These are phyloP conservation scores for Talaromyces trachyspermus DNA, from an alignment of 495 filamentous ascomycete species.

Conservation along the genomic window DNA sequence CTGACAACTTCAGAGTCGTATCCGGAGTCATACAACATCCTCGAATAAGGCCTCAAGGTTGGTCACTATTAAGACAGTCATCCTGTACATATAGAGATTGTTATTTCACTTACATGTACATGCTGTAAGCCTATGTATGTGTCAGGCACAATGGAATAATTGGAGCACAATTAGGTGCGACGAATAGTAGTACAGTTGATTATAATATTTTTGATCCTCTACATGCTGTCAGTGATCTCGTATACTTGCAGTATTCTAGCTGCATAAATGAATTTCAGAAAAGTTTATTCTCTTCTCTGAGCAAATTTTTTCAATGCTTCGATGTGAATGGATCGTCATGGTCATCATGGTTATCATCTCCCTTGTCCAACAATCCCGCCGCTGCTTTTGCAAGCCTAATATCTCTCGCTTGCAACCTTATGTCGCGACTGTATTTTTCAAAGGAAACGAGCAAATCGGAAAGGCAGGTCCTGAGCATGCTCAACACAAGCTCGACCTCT, in stretches of 20 bases:
- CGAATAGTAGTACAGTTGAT: no score
- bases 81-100: no score
- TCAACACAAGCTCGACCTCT: slow-evolving; percentile 57
- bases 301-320: background rate
- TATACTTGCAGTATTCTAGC: no score
- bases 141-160: no score
- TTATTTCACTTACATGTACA: no score
- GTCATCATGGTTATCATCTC: background rate
- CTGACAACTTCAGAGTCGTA: slow-evolving; percentile 28
- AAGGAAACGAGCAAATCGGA: slow-evolving; percentile 57
- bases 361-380: slow-evolving; percentile 25
- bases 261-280: no score
- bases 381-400: slow-evolving; percentile 63
- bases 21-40: slow-evolving; percentile 26
- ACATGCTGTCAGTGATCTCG: no score
- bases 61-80: no score
- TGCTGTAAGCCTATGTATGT: no score
- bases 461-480: slow-evolving; percentile 52
- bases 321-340: slow-evolving; percentile 4
- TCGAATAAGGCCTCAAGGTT: background rate
- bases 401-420: slow-evolving; percentile 58
- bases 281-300: no score
- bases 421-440: slow-evolving; percentile 57
- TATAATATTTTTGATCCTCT: no score
- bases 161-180: no score